A percentile compares a stretch with the other conserved stretches of the same genome.
phyloP scores from a whole-genome alignment of 2,329 filamentous ascomycete genomes.

The Microdochium paspali region DNA sequence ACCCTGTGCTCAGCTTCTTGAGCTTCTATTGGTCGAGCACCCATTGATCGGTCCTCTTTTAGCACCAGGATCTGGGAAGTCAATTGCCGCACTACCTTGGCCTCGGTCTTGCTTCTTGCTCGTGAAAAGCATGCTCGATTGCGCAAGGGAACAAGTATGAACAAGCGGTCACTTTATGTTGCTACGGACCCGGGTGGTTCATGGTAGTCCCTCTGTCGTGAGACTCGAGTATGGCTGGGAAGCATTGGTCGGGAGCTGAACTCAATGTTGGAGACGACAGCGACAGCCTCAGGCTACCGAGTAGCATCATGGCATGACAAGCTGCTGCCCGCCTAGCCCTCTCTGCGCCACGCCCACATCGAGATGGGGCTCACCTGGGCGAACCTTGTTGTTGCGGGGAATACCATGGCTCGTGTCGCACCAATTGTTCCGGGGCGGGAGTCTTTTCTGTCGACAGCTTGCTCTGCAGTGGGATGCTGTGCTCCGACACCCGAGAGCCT shows the following conservation, averaged over 20 bases:
- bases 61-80: not conserved
- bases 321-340: not conserved
- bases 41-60: not conserved
- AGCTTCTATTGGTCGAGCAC: conserved; percentile 3
- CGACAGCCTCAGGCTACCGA: no score
- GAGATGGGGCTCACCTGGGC: not conserved
- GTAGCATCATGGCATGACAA: not conserved
- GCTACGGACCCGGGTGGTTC: no score
- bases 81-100: not conserved
- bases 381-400: not conserved
- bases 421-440: no score
- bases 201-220: no score
- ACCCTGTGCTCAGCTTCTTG: conserved; percentile 4
- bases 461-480: not conserved
- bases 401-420: not conserved
- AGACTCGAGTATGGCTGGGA: no score
- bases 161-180: no score
- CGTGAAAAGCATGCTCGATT: no score
- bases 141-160: no score
- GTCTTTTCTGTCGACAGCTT: not conserved
- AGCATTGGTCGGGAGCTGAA: no score
- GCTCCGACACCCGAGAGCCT: not conserved
- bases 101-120: no score
- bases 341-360: not conserved
- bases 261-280: no score